A percentile compares a stretch with the other conserved stretches of the same genome.
Conservation (phyloP, 352 stramenopile species). For the Globisporangium rhizosaccharum region DNA sequence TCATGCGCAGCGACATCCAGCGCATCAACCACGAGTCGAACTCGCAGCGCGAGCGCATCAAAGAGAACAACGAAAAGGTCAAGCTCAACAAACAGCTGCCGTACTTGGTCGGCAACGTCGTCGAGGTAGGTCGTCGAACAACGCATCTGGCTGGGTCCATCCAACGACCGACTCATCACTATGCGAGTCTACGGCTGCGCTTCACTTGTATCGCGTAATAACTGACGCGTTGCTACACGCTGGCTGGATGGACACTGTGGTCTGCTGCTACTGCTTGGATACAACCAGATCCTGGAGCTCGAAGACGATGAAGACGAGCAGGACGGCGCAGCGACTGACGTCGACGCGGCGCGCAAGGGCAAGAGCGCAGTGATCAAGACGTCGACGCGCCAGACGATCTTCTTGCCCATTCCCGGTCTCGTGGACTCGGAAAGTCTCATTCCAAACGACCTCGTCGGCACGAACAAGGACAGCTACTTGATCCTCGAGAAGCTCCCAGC, state of each 20-base stretch:
- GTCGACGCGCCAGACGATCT: constrained; percentile 98
- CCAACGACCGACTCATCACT: too few relatives aligned
- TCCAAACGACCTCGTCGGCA: constrained; percentile 97
- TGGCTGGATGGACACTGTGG: neutral
- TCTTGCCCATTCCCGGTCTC: constrained; percentile 97
- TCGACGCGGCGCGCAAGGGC: constrained; percentile 87
- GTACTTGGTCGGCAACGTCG: constrained; percentile 98
- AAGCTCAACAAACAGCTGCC: constrained; percentile 99
- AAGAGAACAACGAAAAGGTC: constrained; percentile 99
- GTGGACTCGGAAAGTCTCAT: constrained; percentile 93
- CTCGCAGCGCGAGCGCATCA: constrained; percentile 92
- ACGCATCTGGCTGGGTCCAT: neutral
- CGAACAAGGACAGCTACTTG: constrained; percentile 99
- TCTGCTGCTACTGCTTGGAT: neutral
- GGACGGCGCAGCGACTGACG: constrained; percentile 90
- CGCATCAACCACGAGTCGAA: constrained; percentile 95
- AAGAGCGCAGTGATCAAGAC: constrained; percentile 98
- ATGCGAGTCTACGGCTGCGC: too few relatives aligned
- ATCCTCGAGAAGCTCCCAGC: constrained; percentile 98
- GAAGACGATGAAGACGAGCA: constrained; percentile 93
- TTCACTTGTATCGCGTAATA: neutral
- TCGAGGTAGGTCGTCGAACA: constrained; percentile 70
- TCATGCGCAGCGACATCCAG: constrained; percentile 97
- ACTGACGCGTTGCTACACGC: too few relatives aligned
- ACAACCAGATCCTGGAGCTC: constrained; percentile 53